Percentiles rank a stretch among this genome's conserved stretches.
These are phyloP conservation scores for Ophiostoma tasmaniense DNA, from an alignment of 2,329 filamentous ascomycete species.

Conservation along the genomic window DNA sequence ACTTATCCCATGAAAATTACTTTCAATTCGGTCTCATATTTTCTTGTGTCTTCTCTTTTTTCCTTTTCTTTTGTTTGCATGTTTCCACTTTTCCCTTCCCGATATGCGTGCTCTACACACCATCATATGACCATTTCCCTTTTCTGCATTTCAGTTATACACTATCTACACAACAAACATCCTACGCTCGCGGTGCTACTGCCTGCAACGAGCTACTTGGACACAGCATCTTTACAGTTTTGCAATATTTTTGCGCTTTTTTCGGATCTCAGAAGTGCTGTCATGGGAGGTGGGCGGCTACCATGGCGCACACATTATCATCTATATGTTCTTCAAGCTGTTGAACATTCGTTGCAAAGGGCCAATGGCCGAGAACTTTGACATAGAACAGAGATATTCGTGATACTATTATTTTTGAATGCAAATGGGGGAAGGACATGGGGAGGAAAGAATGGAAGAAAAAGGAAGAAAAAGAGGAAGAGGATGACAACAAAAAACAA, in stretches of 20 bases:
- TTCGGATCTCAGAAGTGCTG: constrained; percentile 13
- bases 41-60: not conserved
- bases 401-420: constrained; percentile 6
- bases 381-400: constrained; percentile 2
- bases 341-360: not conserved
- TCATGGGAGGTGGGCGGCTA: not conserved
- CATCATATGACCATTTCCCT: not conserved
- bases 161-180: constrained; percentile 33
- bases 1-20: not conserved
- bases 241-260: constrained; percentile 25
- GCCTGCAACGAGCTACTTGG: constrained; percentile 31
- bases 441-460: no score
- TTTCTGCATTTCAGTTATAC: constrained; percentile 30
- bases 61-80: not conserved
- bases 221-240: constrained; percentile 33
- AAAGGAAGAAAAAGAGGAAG: not conserved
- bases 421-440: not conserved
- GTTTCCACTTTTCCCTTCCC: not conserved
- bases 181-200: constrained; percentile 32
- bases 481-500: not conserved
- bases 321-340: not conserved
- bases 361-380: not conserved
- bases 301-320: not conserved
- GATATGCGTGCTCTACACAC: constrained; percentile 5
- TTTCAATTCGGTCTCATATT: not conserved